Conservation (phyloP, 352 stramenopile genomes). For the Hyaloperonospora arabidopsidis region DNA sequence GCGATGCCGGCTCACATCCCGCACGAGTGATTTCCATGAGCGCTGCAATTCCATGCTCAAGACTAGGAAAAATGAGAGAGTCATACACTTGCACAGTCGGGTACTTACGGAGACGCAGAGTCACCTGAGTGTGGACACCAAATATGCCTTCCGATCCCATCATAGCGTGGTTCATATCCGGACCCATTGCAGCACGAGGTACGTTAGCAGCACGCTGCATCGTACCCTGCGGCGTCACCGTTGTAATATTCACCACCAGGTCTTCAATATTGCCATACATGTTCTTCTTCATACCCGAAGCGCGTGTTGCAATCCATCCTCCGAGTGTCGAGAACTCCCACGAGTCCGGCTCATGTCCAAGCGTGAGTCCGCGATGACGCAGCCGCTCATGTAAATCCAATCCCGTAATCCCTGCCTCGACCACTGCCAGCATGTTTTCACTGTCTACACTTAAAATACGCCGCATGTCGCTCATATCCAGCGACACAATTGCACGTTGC, state of each 20-base stretch:
- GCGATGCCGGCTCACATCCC: constrained; percentile 72
- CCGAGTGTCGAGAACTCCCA: constrained; percentile 91
- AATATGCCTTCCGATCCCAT: constrained; percentile 92
- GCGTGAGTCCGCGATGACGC: constrained; percentile 73
- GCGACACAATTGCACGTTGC: constrained; percentile 85
- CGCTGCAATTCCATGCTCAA: constrained; percentile 72
- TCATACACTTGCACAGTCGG: constrained; percentile 81
- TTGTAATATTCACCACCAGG: constrained; percentile 80
- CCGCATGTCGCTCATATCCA: constrained; percentile 91
- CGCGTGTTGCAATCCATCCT: constrained; percentile 88
- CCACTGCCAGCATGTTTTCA: constrained; percentile 79
- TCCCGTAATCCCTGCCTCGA: constrained; percentile 90
- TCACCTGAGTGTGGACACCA: constrained; percentile 90
- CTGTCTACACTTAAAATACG: constrained; percentile 57
- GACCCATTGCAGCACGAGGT: constrained; percentile 79
- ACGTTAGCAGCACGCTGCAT: constrained; percentile 45
- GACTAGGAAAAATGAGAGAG: constrained; percentile 84
- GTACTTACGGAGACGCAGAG: constrained; percentile 84
- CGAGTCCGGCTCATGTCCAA: constrained; percentile 90
- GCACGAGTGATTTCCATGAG: constrained; percentile 72
- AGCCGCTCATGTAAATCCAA: constrained; percentile 85
- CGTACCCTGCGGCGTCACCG: constrained; percentile 57
- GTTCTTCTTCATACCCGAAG: constrained; percentile 93
- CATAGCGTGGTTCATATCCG: constrained; percentile 83
- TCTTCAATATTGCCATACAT: constrained; percentile 93